These are phyloP conservation scores for Venturia effusa DNA, from an alignment of 2,329 filamentous ascomycete genomes.

Conservation along the genomic window DNA sequence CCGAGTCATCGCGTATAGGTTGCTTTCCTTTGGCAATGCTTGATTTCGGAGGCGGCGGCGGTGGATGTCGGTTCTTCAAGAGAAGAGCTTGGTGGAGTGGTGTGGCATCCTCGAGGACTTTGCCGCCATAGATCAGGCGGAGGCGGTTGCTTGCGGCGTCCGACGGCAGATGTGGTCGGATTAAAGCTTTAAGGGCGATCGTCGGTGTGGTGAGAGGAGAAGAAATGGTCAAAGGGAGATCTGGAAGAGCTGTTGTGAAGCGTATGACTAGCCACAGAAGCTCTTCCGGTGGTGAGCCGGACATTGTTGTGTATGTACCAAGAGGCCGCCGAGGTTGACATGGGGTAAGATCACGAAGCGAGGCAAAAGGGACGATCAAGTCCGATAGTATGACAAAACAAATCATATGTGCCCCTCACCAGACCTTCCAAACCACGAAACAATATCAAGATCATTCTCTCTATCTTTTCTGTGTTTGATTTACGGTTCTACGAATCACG, in stretches of 20 bases:
- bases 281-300: conserved; percentile 22
- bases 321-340: background rate
- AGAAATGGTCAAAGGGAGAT: conserved; percentile 68
- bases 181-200: conserved; percentile 68
- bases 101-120: conserved; percentile 65
- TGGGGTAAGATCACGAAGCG: background rate
- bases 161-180: conserved; percentile 59
- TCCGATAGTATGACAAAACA: background rate
- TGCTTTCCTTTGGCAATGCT: conserved; percentile 46
- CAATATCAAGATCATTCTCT: background rate
- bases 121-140: conserved; percentile 82
- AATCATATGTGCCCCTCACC: background rate
- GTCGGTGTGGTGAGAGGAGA: conserved; percentile 59
- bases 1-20: background rate
- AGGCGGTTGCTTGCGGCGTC: conserved; percentile 58
- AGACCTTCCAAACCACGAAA: background rate
- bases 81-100: conserved; percentile 60
- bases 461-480: background rate
- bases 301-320: background rate
- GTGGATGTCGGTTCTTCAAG: conserved; percentile 25
- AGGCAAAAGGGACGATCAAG: too few relatives aligned
- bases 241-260: conserved; percentile 76
- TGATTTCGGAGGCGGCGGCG: conserved; percentile 42
- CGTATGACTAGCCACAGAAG: conserved; percentile 70
- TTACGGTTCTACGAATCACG: background rate